Evolutionary conservation across 257 asterid species (phyloP).

Genomic region (Solanum sejunctum): DNA sequence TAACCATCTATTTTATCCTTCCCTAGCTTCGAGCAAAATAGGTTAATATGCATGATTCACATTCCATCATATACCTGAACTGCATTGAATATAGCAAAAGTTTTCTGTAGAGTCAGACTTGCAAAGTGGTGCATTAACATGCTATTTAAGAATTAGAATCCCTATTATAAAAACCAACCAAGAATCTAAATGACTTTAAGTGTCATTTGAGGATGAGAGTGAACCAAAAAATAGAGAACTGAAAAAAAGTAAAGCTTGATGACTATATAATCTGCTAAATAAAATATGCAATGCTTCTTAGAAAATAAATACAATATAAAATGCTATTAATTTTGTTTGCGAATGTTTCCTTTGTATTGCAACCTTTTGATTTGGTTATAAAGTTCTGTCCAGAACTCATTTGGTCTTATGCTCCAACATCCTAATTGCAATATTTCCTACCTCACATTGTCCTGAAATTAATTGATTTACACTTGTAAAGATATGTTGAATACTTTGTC

Average conservation of each 20-base stretch:
- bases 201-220: neutral
- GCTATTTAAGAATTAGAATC: neutral
- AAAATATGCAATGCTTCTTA: neutral
- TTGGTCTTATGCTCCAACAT: neutral
- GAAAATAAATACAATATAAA: neutral
- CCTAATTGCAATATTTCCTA: neutral
- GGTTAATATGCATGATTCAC: neutral
- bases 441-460: neutral
- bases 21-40: neutral
- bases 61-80: neutral
- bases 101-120: neutral
- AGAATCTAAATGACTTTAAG: neutral
- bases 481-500: neutral
- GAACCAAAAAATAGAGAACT: neutral
- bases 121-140: neutral
- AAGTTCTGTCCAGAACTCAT: neutral
- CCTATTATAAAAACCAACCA: neutral
- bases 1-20: neutral
- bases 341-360: neutral
- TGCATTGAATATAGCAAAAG: neutral
- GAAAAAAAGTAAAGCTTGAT: neutral
- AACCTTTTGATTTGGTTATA: neutral
- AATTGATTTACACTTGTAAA: neutral
- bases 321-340: neutral
- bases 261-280: neutral